These are phyloP conservation scores for Termitomyces sp. DNA, from an alignment of 768 basidiomycete species.

Conservation along the genomic window DNA sequence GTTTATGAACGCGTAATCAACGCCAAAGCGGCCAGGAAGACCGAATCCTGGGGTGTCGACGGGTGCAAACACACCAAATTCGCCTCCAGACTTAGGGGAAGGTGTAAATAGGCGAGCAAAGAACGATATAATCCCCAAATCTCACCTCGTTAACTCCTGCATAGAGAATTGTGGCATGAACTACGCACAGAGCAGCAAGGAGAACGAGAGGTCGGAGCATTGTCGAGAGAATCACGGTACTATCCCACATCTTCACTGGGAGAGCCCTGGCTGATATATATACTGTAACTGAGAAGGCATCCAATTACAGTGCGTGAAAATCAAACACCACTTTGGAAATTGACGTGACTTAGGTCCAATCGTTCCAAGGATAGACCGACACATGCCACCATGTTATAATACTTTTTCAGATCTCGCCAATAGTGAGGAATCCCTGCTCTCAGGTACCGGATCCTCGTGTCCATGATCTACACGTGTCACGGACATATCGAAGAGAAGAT, in stretches of 20 bases:
- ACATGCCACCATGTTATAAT: no score
- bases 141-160: conserved; percentile 41
- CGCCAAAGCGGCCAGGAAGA: conserved; percentile 37
- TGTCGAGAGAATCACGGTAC: conserved; percentile 3
- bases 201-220: conserved; percentile 3
- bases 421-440: background rate
- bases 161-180: conserved; percentile 29
- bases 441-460: background rate
- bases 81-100: conserved; percentile 33
- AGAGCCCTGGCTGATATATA: background rate
- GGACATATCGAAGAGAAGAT: background rate
- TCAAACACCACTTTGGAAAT: background rate
- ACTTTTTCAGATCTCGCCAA: background rate
- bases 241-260: background rate
- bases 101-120: background rate
- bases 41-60: conserved; percentile 28
- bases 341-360: background rate
- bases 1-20: conserved; percentile 42
- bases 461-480: background rate
- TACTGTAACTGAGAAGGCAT: background rate
- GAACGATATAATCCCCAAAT: background rate
- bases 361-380: background rate
- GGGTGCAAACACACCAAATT: conserved; percentile 36
- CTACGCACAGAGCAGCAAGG: conserved; percentile 4
- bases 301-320: background rate